These are phyloP conservation scores for Pyrenophora tritici-repentis DNA, from an alignment of 2,329 filamentous ascomycete genomes.

Conservation along the genomic window DNA sequence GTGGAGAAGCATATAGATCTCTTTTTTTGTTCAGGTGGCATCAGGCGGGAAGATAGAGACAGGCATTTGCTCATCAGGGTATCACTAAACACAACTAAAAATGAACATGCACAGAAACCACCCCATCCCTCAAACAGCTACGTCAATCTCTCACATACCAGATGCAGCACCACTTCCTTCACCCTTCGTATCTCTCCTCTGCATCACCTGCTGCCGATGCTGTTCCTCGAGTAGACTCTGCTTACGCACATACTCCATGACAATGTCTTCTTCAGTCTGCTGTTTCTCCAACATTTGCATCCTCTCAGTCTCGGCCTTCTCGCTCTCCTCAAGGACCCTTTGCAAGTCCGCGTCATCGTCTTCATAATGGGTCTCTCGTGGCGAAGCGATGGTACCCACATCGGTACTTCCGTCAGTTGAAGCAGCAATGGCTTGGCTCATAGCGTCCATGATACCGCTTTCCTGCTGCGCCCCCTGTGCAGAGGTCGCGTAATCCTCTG, in stretches of 20 bases:
- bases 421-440: conserved; percentile 11
- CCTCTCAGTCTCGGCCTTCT: conserved; percentile 41
- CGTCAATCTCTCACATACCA: too few relatives aligned
- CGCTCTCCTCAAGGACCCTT: conserved; percentile 36
- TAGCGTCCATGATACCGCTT: conserved; percentile 12
- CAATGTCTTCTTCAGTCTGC: conserved; percentile 70
- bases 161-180: conserved; percentile 13
- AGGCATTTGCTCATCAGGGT: conserved; percentile 1
- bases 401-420: background rate
- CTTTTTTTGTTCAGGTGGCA: too few relatives aligned
- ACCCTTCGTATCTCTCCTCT: conserved; percentile 18
- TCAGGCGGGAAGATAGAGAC: too few relatives aligned
- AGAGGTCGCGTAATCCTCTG: conserved; percentile 21
- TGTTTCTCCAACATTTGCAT: conserved; percentile 50
- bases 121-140: too few relatives aligned
- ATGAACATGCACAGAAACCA: too few relatives aligned
- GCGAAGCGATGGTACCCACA: background rate
- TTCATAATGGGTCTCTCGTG: conserved; percentile 17
- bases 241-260: conserved; percentile 77
- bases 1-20: too few relatives aligned
- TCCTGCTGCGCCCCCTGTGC: conserved; percentile 13
- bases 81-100: background rate
- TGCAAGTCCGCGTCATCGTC: conserved; percentile 33
- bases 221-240: conserved; percentile 71
- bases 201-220: conserved; percentile 21